Base-by-base conservation (phyloP, 441 rosid species). In the Populus trichocarpa region DNA sequence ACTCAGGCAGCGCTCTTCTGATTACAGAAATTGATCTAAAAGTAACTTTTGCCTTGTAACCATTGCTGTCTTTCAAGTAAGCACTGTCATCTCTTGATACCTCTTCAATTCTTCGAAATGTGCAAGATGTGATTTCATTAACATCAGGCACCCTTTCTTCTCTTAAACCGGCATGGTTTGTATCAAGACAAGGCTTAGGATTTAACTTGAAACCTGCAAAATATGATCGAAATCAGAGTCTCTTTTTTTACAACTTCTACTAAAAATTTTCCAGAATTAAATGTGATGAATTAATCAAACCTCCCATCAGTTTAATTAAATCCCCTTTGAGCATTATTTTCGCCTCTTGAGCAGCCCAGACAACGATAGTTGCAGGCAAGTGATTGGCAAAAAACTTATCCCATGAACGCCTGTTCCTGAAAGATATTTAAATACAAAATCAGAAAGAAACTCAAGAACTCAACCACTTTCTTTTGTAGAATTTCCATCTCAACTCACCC, bases 1-100 rank as follows among this genome's bases (percentile, higher is more conserved):
- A 57, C 77, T 84, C 84, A 30, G 85, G 80, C 16, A 80, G 80
- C 76, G 83, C 87, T 74, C 85, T 84, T 74, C 69, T 79, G 64
- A 82, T 77, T 30, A 67, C 20, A 59, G 89, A 86, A 80, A 84
- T 81, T 12, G 88, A 77, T 63, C 75, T 82, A 64, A 72, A 53
- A 11, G 65, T 38, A 73, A 38, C 30, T 18, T 72, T 74, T 67
- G 70, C 71, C 59, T 12, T 3, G 32, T 13, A 35, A 38, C 40
- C 75, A 22, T 30, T 30, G 16, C 40, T 65, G 32, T 80, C 73
- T 14, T 85, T n/a, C 20, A 69, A 13, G 67, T 74, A 20, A 36
- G 16, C 81, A 13, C 11, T 46, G 61, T 67, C 79, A 67, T 74
- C 72, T 61, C 22, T 74, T 76, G 71, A 28, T 78, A 22, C 76